Percentiles rank a stretch among this genome's conserved stretches.
Conservation (phyloP, 306 rosid genomes). For the Dicorynia guianensis region DNA sequence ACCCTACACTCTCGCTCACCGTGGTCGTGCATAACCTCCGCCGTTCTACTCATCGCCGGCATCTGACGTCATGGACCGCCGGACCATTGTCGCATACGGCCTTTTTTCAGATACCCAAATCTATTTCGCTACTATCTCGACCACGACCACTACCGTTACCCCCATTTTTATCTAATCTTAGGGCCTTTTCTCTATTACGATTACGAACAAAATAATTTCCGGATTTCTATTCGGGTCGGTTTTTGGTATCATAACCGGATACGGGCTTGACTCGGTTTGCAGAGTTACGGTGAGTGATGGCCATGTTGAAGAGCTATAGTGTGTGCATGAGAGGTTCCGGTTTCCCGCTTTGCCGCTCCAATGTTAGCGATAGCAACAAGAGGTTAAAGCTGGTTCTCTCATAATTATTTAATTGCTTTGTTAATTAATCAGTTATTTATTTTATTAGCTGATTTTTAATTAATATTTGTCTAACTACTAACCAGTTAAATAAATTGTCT, state of each 20-base stretch:
- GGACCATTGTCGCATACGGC: too few species aligned
- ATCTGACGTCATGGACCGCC: too few species aligned
- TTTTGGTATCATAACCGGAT: not conserved
- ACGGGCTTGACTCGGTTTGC: not conserved
- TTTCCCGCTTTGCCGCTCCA: slow-evolving; percentile 58
- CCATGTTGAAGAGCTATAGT: slow-evolving; percentile 53
- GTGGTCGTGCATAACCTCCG: too few species aligned
- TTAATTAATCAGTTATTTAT: slow-evolving; percentile 1
- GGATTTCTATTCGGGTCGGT: not conserved
- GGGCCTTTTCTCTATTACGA: too few species aligned
- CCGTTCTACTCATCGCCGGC: too few species aligned
- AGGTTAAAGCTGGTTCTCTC: slow-evolving; percentile 43
- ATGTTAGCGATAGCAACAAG: slow-evolving; percentile 38
- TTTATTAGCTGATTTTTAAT: not conserved
- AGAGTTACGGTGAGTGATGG: slow-evolving; percentile 38
- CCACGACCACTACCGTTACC: not conserved
- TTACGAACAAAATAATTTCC: not conserved
- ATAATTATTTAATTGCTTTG: not conserved
- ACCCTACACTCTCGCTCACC: too few species aligned
- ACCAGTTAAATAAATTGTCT: not conserved
- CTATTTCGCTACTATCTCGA: not conserved
- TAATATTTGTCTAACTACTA: not conserved
- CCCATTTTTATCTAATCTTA: not conserved
- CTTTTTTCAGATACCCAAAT: too few species aligned
- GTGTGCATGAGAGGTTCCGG: slow-evolving; percentile 49